Evolutionary conservation across 768 basidiomycete genomes (phyloP).

Genomic region (Pisolithus tinctorius): DNA sequence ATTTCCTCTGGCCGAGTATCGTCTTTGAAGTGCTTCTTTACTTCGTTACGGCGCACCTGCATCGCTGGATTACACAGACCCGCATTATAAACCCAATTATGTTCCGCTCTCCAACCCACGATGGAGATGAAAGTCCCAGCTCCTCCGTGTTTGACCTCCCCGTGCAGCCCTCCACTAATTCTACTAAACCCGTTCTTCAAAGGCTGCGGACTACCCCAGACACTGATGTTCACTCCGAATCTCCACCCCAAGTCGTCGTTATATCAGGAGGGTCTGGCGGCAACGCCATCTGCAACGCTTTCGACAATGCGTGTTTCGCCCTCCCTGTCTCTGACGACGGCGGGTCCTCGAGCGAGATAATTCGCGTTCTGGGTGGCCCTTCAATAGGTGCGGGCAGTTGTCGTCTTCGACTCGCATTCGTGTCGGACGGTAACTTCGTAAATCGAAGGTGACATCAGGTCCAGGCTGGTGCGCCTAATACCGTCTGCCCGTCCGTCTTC

Average conservation of each 20-base stretch:
- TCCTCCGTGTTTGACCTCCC: constrained; percentile 76
- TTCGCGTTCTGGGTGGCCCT: constrained; percentile 82
- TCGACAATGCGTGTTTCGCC: constrained; percentile 71
- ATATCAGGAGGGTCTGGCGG: constrained; percentile 95
- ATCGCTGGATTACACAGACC: not conserved
- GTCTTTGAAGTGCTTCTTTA: too few relatives aligned
- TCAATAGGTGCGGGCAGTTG: constrained; percentile 53
- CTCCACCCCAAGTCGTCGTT: constrained; percentile 51
- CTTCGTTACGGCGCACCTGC: too few relatives aligned
- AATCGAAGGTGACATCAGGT: constrained; percentile 73
- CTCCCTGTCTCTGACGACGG: constrained; percentile 95
- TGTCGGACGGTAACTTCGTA: not conserved
- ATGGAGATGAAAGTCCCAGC: constrained; percentile 44
- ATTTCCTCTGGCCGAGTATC: too few relatives aligned
- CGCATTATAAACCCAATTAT: not conserved
- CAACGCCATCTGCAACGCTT: constrained; percentile 85
- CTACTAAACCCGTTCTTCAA: constrained; percentile 16
- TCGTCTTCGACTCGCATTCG: too few relatives aligned
- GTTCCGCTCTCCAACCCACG: constrained; percentile 5
- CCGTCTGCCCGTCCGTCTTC: constrained; percentile 54
- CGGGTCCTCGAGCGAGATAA: constrained; percentile 91
- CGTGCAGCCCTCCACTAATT: constrained; percentile 28
- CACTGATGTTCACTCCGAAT: constrained; percentile 2
- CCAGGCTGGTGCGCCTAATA: constrained; percentile 83
- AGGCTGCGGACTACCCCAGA: constrained; percentile 1